Evolutionary conservation across 192 early-diverging fungal genomes (phyloP).

Genomic region (Phlyctochytrium planicorne): DNA sequence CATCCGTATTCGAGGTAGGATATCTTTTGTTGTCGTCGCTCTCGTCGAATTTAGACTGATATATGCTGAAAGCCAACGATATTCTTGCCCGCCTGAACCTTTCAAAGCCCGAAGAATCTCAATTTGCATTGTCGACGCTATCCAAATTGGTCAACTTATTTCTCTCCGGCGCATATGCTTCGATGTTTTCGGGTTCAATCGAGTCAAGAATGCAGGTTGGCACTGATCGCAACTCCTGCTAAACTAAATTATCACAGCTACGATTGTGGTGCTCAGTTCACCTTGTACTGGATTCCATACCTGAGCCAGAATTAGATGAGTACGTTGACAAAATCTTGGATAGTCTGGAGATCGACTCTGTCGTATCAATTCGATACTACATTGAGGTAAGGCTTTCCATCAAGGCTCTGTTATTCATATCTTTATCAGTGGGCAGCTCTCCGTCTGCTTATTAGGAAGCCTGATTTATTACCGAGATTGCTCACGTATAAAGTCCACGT

Average conservation of each 20-base stretch:
- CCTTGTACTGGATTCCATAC: constrained; percentile 42
- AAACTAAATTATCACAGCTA: constrained; percentile 26
- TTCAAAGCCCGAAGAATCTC: constrained; percentile 15
- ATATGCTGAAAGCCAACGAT: constrained; percentile 28
- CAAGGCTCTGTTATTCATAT: neutral
- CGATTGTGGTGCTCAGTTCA: constrained; percentile 47
- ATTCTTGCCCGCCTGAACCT: constrained; percentile 43
- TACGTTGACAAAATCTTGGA: constrained; percentile 28
- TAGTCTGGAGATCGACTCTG: constrained; percentile 38
- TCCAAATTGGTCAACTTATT: constrained; percentile 7
- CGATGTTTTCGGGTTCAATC: constrained; percentile 27
- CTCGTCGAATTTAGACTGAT: neutral
- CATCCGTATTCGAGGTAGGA: constrained; percentile 40
- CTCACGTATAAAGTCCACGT: constrained; percentile 7
- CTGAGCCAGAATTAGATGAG: constrained; percentile 7
- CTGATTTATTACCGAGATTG: neutral
- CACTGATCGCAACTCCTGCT: too few species aligned
- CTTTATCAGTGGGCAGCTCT: constrained; percentile 27
- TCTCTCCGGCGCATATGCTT: constrained; percentile 5
- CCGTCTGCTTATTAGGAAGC: constrained; percentile 15
- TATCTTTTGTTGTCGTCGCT: neutral
- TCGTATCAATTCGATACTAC: constrained; percentile 44
- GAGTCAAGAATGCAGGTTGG: constrained; percentile 26
- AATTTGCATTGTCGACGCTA: constrained; percentile 26
- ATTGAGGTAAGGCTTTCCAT: constrained; percentile 29